Conservation (phyloP, 2,329 filamentous ascomycete genomes). For the Dryadomyces quercus-mongolicae region DNA sequence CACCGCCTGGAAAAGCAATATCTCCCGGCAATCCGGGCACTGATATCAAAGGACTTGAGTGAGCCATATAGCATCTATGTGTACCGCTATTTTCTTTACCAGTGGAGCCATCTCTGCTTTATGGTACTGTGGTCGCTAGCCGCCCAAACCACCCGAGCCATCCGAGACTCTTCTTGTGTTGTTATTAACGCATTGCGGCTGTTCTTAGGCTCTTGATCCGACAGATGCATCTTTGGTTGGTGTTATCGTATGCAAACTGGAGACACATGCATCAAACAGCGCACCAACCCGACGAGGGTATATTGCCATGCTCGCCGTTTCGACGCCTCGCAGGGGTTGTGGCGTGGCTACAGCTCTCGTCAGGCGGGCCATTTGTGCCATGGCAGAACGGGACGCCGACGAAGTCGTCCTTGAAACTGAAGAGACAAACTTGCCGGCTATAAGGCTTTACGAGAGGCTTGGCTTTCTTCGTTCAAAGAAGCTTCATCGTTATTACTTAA, state of each 20-base stretch:
- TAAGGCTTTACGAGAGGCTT: constrained; percentile 84
- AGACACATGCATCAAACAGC: constrained; percentile 76
- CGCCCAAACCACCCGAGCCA: background rate
- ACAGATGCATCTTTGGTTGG: constrained; percentile 59
- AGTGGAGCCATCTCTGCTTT: constrained; percentile 97
- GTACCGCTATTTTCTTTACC: constrained; percentile 93
- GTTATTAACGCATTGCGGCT: background rate
- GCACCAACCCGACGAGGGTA: constrained; percentile 68
- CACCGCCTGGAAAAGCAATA: constrained; percentile 50
- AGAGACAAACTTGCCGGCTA: constrained; percentile 78
- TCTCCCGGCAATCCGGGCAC: constrained; percentile 73
- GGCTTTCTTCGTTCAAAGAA: constrained; percentile 90
- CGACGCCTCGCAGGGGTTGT: constrained; percentile 63
- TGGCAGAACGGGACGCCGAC: constrained; percentile 73
- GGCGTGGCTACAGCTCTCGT: constrained; percentile 86
- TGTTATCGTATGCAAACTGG: constrained; percentile 89
- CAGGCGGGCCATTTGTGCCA: constrained; percentile 80
- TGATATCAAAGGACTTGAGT: constrained; percentile 93
- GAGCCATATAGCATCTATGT: constrained; percentile 99
- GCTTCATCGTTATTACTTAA: constrained; percentile 88
- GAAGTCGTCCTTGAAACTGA: constrained; percentile 96
- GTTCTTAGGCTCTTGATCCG: constrained; percentile 43
- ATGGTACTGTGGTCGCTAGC: constrained; percentile 47
- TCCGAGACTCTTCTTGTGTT: background rate
- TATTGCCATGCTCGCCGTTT: constrained; percentile 96